phyloP scores from a whole-genome alignment of 805 yeast species.

The Tetrapisispora pingtungensis region DNA sequence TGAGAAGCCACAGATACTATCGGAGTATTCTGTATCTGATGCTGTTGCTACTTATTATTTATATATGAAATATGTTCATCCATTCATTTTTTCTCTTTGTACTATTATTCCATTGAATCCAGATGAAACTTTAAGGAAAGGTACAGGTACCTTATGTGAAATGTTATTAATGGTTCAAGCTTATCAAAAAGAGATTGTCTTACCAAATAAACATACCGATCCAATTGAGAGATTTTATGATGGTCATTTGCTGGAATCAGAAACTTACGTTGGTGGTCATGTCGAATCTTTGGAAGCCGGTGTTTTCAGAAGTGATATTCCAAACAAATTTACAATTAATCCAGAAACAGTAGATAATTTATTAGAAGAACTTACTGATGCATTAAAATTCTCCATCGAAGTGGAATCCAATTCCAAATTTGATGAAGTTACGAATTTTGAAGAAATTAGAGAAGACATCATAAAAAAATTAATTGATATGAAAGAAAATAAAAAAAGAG shows the following conservation, averaged over 20 bases:
- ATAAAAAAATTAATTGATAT: conserved; percentile 46
- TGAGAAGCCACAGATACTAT: conserved; percentile 81
- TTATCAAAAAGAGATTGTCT: conserved; percentile 57
- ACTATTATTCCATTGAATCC: conserved; percentile 94
- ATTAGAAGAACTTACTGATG: conserved; percentile 57
- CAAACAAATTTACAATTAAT: conserved; percentile 65
- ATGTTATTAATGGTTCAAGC: conserved; percentile 97
- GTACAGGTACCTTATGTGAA: conserved; percentile 97
- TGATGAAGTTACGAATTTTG: conserved; percentile 73
- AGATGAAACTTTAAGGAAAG: conserved; percentile 90
- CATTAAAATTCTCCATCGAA: conserved; percentile 72
- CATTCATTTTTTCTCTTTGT: conserved; percentile 90
- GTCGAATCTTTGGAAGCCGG: conserved; percentile 98
- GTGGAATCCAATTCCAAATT: conserved; percentile 67
- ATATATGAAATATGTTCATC: conserved; percentile 94
- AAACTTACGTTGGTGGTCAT: conserved; percentile 98
- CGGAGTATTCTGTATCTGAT: conserved; percentile 97
- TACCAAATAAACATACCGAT: conserved; percentile 91
- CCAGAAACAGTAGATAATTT: conserved; percentile 76
- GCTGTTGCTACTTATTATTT: conserved; percentile 97
- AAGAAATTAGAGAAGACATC: conserved; percentile 59
- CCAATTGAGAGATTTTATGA: conserved; percentile 92
- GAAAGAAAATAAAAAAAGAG: conserved; percentile 50
- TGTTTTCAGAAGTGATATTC: conserved; percentile 84
- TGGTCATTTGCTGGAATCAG: conserved; percentile 88